Percentiles rank a stretch among this genome's conserved stretches.
Evolutionary conservation across 352 stramenopile species (phyloP).

Genomic region (Globisporangium cederbergense): DNA sequence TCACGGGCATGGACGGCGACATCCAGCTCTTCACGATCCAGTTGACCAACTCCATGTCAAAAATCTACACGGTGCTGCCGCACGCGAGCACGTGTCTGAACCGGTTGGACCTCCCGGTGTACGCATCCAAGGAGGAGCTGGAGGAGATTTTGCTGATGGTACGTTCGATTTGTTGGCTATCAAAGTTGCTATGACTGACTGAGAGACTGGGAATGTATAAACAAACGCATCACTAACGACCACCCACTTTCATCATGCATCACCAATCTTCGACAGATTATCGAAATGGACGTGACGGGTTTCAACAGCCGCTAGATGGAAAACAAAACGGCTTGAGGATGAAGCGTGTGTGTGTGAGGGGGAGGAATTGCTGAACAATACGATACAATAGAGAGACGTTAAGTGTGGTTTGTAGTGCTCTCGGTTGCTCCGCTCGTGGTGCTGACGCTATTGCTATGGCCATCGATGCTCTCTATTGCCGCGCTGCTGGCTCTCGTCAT

Average conservation of each 20-base stretch:
- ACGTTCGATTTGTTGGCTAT: conserved; percentile 12
- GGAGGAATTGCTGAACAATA: not conserved
- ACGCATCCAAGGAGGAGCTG: conserved; percentile 86
- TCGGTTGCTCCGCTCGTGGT: conserved; percentile 19
- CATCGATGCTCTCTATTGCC: conserved; percentile 8
- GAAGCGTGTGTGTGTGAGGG: not conserved
- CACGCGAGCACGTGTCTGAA: conserved; percentile 85
- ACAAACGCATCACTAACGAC: not conserved
- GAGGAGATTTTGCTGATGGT: conserved; percentile 92
- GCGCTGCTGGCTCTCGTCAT: conserved; percentile 13
- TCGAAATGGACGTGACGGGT: conserved; percentile 72
- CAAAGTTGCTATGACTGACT: not conserved
- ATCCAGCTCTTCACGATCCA: conserved; percentile 79
- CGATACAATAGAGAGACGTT: not conserved
- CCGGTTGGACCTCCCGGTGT: conserved; percentile 76
- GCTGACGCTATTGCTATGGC: conserved; percentile 4
- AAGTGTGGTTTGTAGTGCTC: conserved; percentile 13
- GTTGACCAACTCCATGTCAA: conserved; percentile 38
- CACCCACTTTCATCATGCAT: conserved; percentile 1
- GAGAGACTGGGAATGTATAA: not conserved
- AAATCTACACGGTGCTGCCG: conserved; percentile 53
- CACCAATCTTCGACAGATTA: conserved; percentile 29
- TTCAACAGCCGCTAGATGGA: conserved; percentile 59
- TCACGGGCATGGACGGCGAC: conserved; percentile 74
- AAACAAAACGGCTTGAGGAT: not conserved